phyloP scores from a whole-genome alignment of 2,329 filamentous ascomycete species.

The Chalara sp. region DNA sequence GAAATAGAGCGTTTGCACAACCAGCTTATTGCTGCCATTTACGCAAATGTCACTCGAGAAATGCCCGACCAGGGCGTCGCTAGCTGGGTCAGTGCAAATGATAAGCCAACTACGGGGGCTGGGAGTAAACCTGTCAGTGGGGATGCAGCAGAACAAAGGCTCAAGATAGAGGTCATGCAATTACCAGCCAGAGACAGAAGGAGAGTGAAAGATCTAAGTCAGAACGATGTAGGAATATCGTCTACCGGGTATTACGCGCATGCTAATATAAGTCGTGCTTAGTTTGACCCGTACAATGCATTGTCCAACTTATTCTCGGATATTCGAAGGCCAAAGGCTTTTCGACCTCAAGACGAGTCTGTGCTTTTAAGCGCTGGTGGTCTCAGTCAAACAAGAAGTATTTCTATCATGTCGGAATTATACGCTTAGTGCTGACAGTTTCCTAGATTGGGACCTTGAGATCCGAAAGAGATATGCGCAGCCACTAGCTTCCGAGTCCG shows the following conservation, averaged over 20 bases:
- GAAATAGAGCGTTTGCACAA: constrained; percentile 61
- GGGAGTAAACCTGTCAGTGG: constrained; percentile 57
- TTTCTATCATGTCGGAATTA: constrained; percentile 28
- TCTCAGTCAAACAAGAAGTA: constrained; percentile 63
- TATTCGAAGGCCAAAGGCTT: constrained; percentile 27
- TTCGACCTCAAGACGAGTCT: constrained; percentile 44
- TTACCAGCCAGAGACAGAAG: constrained; percentile 59
- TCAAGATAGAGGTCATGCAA: constrained; percentile 67
- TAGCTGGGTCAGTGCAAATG: constrained; percentile 65
- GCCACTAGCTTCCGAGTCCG: constrained; percentile 59
- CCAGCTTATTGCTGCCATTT: constrained; percentile 59
- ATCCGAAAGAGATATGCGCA: constrained; percentile 60
- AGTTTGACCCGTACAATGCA: constrained; percentile 26
- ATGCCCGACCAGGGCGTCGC: constrained; percentile 62
- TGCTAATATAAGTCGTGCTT: neutral
- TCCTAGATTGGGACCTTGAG: constrained; percentile 56
- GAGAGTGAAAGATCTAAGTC: constrained; percentile 57
- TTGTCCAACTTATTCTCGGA: constrained; percentile 27
- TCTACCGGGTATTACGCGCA: neutral
- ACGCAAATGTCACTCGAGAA: constrained; percentile 63
- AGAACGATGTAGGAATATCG: constrained; percentile 47
- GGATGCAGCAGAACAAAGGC: constrained; percentile 56
- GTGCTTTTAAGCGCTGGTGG: constrained; percentile 64
- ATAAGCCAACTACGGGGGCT: constrained; percentile 52
- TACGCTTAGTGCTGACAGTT: constrained; percentile 1